Evolutionary conservation across 495 filamentous ascomycete species (phyloP), one percentile per base, ranked within the genome.

Genomic region (Umbilicaria muhlenbergii): DNA sequence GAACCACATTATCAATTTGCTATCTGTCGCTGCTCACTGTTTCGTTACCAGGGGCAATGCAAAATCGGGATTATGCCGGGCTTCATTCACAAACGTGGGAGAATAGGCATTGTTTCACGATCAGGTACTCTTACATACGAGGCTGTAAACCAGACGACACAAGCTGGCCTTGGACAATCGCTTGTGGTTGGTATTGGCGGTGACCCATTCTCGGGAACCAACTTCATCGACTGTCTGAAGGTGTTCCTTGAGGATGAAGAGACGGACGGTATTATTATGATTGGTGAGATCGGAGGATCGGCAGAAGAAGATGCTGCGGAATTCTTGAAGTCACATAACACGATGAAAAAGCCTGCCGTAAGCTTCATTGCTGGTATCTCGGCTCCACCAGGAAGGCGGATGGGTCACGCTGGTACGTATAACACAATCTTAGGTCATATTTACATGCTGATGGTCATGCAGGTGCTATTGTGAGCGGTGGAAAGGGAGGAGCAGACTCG

Each of bases 51-150:
- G 78, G 91, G 89, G 49, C 91, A 94, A 80, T 99, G 91, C 77
- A 99, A 99, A 72, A 99, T 99, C 61, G 91, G 91, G 58, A 99
- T 99, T 69, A 99, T 99, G 91, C 91, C 91, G 36, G 91, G 91
- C 55, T 94, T 95, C 74, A 96, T 99, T 70, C 91, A 99, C 76
- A 95, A 99, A 77, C 86, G 91, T 57, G 91, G 91, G 50, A 86
- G 91, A 55, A 82, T 99, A 58, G 91, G 91, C 59, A 96, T 99
- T 62, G 91, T 99, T 64, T 94, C 87, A 54, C 82, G 91, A 50
- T 96, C 92, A 51, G 91, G 91, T 59, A 99, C 91, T 48, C 78
- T 99, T 43, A 99, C 91, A 50, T 99, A 99, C 68, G 91, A 99
- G 70, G 91, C 91, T 55, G 91, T 99, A 63, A 99, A 96, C 75